A percentile compares a stretch with the other conserved stretches of the same genome.
These are phyloP conservation scores for Huntiella savannae DNA, from an alignment of 2,329 filamentous ascomycete genomes.

Conservation along the genomic window DNA sequence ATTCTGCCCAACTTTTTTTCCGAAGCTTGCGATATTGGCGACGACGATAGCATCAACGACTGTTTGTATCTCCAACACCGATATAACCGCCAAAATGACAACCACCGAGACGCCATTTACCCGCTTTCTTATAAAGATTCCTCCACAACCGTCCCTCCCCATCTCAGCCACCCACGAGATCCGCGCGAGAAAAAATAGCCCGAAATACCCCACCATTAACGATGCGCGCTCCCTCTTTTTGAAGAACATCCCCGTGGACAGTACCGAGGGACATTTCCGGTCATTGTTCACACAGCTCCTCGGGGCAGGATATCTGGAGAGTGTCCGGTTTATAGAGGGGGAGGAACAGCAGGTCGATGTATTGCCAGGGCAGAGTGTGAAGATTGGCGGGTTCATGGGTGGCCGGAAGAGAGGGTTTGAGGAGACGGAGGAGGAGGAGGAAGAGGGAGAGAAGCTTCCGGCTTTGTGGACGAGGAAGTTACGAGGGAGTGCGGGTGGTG, in stretches of 20 bases:
- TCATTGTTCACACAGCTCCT: conserved; percentile 56
- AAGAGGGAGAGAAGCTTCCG: conserved; percentile 43
- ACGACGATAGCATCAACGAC: neutral
- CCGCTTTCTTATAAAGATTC: conserved; percentile 48
- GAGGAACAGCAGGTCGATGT: conserved; percentile 23
- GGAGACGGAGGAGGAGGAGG: conserved; percentile 39
- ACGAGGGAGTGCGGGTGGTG: conserved; percentile 56
- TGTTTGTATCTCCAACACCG: neutral
- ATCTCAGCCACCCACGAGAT: conserved; percentile 51
- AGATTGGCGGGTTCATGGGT: conserved; percentile 24
- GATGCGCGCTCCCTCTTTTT: conserved; percentile 70
- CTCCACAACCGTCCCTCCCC: conserved; percentile 42
- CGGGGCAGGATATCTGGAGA: conserved; percentile 60
- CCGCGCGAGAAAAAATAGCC: conserved; percentile 68
- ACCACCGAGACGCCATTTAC: conserved; percentile 34
- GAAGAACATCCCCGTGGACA: conserved; percentile 75
- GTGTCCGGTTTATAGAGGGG: conserved; percentile 53
- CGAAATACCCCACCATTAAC: conserved; percentile 54
- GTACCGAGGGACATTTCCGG: conserved; percentile 58
- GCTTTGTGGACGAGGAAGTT: conserved; percentile 54
- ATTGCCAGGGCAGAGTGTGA: conserved; percentile 19
- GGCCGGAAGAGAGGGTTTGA: conserved; percentile 31
- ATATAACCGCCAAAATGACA: conserved; percentile 6
- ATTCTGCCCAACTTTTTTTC: conserved; percentile 11
- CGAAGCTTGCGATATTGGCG: neutral